Evolutionary conservation across 306 rosid species (phyloP), one percentile per base, ranked within the genome.

Genomic region (Inga leiocalycina): DNA sequence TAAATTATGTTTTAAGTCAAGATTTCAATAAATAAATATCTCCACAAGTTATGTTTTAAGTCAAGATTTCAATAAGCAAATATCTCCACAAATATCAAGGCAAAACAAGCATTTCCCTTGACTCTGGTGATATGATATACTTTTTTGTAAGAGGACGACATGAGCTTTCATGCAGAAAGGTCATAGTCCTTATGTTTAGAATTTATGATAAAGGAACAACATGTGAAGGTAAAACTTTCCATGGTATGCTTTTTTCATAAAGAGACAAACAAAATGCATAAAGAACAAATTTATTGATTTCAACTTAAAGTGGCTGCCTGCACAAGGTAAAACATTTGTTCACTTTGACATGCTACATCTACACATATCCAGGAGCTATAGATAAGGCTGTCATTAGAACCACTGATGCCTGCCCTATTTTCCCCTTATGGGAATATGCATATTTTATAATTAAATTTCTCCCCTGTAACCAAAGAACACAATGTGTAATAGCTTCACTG

Each of bases 121-220:
- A 20, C 66, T 75, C 35, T 34, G 48, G 45, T 37, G 37, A 54
- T 20, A 54, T 22, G 57, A 75, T 56, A n/a, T 49, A 35, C 78
- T 20, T 97, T 85, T 92, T 96, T 74, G 98, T 88, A 82, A 95
- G 98, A 77, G 98, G 98, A 79, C 98, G 94, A 22, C 35, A 74
- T 74, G 98, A 95, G 34, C 2, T 32, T 32, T 32, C 2, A 32
- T 32, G 34, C 34, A 32, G 34, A 32, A 32, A 32, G 34, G 34
- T 32, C 34, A 32, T 32, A 32, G 34, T 32, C 34, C 34, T 32
- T 32, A 2, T 1, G 34, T 32, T 32, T 2, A 32, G 2, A 32
- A 32, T 32, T 32, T 32, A 32, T 32, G 34, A 32, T 32, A 32
- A 32, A 32, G 34, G 34, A 32, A 32, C 34, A 32, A 32, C 34